These are phyloP conservation scores for Ophiosphaerella herpotricha DNA, from an alignment of 2,329 filamentous ascomycete genomes.

Conservation along the genomic window DNA sequence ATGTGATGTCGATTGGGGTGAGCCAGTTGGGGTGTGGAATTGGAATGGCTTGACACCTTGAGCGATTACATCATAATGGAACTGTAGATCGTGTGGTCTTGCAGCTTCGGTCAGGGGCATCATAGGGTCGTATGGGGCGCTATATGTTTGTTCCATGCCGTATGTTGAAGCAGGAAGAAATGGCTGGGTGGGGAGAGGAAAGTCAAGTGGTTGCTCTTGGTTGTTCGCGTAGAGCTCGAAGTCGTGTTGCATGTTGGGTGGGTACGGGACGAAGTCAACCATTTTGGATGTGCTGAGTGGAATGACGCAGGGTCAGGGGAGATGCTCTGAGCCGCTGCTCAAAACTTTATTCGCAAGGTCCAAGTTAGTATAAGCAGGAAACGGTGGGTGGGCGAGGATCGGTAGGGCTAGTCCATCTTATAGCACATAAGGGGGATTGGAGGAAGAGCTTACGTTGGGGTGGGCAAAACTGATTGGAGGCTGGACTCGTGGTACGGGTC, in stretches of 20 bases:
- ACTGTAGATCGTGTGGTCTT: constrained; percentile 43
- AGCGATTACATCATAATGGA: constrained; percentile 41
- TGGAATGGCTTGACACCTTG: constrained; percentile 45
- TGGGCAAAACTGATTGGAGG: constrained; percentile 29
- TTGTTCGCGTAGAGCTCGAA: constrained; percentile 45
- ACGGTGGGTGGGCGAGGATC: constrained; percentile 18
- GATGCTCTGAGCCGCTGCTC: constrained; percentile 20
- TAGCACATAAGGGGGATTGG: constrained; percentile 16
- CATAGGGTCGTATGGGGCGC: constrained; percentile 42
- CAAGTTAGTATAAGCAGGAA: constrained; percentile 38
- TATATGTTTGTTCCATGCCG: constrained; percentile 44
- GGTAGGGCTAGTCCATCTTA: constrained; percentile 24
- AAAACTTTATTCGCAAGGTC: constrained; percentile 19
- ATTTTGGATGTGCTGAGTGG: constrained; percentile 28
- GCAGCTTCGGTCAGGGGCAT: constrained; percentile 37
- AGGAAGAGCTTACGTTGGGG: constrained; percentile 42
- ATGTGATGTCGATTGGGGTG: constrained; percentile 51
- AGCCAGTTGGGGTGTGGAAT: constrained; percentile 47
- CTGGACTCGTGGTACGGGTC: constrained; percentile 34
- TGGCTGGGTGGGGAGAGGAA: constrained; percentile 33
- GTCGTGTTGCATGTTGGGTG: constrained; percentile 41
- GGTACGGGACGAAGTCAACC: constrained; percentile 42
- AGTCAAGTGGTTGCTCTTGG: constrained; percentile 40
- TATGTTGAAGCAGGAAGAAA: constrained; percentile 36
- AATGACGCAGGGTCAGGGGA: constrained; percentile 7